Evolutionary conservation across 257 asterid genomes (phyloP), one percentile per base, ranked within the genome.

Genomic region (Solanum peruvianum): DNA sequence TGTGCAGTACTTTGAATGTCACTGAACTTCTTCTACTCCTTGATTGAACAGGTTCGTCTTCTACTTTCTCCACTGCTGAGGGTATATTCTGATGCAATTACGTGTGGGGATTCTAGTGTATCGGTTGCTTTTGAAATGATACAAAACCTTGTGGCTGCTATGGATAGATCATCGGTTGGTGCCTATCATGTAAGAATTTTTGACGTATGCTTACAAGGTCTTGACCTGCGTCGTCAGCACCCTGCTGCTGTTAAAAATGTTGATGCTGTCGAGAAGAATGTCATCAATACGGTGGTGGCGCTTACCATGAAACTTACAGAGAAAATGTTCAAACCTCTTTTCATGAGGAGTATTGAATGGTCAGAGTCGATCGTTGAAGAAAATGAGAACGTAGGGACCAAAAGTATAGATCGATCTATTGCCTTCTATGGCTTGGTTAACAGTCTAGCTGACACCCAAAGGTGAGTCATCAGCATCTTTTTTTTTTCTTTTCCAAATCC

Each of bases 291-390:
- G 64, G 82, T 95, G 78, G 98, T 94, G 87, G 86, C 88, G 67
- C 92, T 97, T 90, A 92, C 95, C 56, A 92, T 94, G 96, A 95
- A 94, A 91, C 97, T 95, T 62, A 97, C 99, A 7, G 99, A 94
- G 91, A 88, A 93, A 11, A 93, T 90, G 98, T 95, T 97, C 92
- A 93, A 94, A 90, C 95, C 98, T 82, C 98, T 95, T 72, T 94
- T 97, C 83, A 88, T 93, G 88, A 93, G 92, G 94, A 94, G 97
- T 82, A 91, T 97, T 87, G 99, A 97, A 86, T 95, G 99, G 99
- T 94, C 97, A 76, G 94, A 91, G 71, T 88, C 94, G n/a, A 86
- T 87, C 86, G 86, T 71, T 49, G 96, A 92, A 87, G 93, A 89
- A 86, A 89, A 85, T 86, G 94, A 89, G 83, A 69, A 31, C 62